phyloP scores from a whole-genome alignment of 768 basidiomycete species.

The Leucosporidium creatinivorum region DNA sequence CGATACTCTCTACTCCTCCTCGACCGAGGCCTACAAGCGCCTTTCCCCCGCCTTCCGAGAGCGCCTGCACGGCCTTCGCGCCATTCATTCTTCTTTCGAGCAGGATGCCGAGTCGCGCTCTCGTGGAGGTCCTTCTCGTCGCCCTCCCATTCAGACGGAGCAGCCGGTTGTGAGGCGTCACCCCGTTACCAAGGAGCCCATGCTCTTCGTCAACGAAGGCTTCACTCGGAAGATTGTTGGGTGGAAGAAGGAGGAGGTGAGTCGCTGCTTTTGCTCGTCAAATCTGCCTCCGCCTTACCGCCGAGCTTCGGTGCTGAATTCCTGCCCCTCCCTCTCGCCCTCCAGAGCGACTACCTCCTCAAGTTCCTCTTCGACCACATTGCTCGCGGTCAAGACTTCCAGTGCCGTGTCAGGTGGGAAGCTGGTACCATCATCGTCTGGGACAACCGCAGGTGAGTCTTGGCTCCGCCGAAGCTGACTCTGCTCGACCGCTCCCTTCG shows the following conservation, averaged over 20 bases:
- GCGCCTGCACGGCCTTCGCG: slow-evolving; percentile 69
- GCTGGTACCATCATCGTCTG: slow-evolving; percentile 71
- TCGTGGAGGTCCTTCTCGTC: slow-evolving; percentile 2
- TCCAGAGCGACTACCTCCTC: slow-evolving; percentile 52
- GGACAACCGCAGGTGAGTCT: slow-evolving; percentile 49
- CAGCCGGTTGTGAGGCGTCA: slow-evolving; percentile 72
- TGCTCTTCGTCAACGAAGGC: slow-evolving; percentile 75
- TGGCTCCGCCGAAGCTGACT: too few relatives aligned
- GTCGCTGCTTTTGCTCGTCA: too few relatives aligned
- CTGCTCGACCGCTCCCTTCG: too few relatives aligned
- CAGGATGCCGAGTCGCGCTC: slow-evolving; percentile 65
- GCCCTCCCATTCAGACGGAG: slow-evolving; percentile 37
- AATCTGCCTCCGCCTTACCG: too few relatives aligned
- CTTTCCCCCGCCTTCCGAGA: slow-evolving; percentile 68
- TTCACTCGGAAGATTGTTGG: slow-evolving; percentile 73
- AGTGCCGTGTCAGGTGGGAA: slow-evolving; percentile 67
- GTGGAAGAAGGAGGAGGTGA: slow-evolving; percentile 63
- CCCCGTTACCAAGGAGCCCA: slow-evolving; percentile 79
- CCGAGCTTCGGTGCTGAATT: too few relatives aligned
- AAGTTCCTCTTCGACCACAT: slow-evolving; percentile 55
- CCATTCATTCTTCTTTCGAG: slow-evolving; percentile 72
- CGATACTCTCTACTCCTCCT: slow-evolving; percentile 42
- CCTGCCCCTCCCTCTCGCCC: too few relatives aligned
- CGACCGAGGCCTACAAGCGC: slow-evolving; percentile 58
- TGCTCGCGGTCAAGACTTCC: slow-evolving; percentile 67